Percentiles rank a stretch among this genome's conserved stretches.
These are phyloP conservation scores for Leccinum fuscescens DNA, from an alignment of 1,284 basidiomycete genomes.

Conservation along the genomic window DNA sequence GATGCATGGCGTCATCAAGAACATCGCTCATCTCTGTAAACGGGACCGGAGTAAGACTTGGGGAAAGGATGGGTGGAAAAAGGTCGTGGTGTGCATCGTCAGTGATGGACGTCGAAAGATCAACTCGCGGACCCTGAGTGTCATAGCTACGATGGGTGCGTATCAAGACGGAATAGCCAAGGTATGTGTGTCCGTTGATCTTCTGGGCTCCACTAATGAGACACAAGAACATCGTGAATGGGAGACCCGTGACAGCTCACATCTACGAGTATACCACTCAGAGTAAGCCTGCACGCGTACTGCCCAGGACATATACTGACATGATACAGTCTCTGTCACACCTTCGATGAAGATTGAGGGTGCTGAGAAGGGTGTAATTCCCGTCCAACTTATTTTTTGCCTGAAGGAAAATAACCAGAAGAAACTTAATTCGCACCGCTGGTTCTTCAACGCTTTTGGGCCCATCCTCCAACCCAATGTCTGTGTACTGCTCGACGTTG, in stretches of 20 bases:
- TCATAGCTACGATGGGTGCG: conserved; percentile 84
- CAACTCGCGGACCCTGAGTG: conserved; percentile 80
- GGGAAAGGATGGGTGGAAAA: conserved; percentile 98
- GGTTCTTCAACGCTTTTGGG: conserved; percentile 90
- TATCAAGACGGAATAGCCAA: conserved; percentile 92
- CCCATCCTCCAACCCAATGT: conserved; percentile 83
- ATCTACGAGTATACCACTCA: conserved; percentile 95
- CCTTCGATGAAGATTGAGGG: conserved; percentile 82
- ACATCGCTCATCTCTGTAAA: conserved; percentile 79
- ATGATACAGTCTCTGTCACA: conserved; percentile 69
- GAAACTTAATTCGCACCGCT: conserved; percentile 92
- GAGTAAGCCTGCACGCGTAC: conserved; percentile 44
- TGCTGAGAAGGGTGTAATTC: conserved; percentile 76
- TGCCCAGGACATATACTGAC: conserved; percentile 11
- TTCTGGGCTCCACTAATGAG: background rate
- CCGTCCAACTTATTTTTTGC: conserved; percentile 93
- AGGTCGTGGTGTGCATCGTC: conserved; percentile 62
- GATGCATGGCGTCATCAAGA: conserved; percentile 92
- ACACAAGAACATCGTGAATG: conserved; percentile 74
- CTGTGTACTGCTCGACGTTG: conserved; percentile 92
- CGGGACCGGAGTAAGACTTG: conserved; percentile 86
- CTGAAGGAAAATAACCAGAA: conserved; percentile 92
- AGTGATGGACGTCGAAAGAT: conserved; percentile 74
- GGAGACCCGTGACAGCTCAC: conserved; percentile 85
- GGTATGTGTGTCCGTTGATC: conserved; percentile 36